Evolutionary conservation across 257 asterid species (phyloP), one percentile per base, ranked within the genome.

Genomic region (Thymus quinquecostatus): DNA sequence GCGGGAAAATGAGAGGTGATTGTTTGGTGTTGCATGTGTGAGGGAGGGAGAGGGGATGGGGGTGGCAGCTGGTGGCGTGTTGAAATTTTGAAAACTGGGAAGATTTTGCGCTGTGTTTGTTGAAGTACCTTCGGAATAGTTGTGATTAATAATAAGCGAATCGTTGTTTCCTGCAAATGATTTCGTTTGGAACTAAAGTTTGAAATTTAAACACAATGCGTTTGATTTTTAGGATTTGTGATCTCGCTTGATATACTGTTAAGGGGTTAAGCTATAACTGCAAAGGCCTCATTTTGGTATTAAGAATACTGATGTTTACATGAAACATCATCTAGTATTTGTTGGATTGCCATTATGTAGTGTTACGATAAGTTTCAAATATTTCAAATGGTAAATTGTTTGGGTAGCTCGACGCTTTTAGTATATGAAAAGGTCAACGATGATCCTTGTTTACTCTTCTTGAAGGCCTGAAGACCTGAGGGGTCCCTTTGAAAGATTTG

Each of bases 401-500:
- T 33, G 10, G 5, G 1, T 32, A 10, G 43, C 28, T 33, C 1
- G 11, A 38, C 5, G n/a, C n/a, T 34, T 36, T 13, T n/a, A 40
- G 36, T 10, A 38, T 60, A 40, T 8, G 14, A 14, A 38, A 14
- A 14, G 12, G 51, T 41, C 21, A 41, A 4, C 1, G 68, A 21
- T 40, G 34, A 8, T 38, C 12, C 41, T 21, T 3, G 1, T 61
- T 9, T 62, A 3, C 68, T 9, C 14, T 61, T 40, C 5, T 38
- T 62, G 51, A 40, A 40, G 68, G 87, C 90, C 92, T 1, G 98
- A 93, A 77, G 97, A 93, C 80, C 86, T 93, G 51, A 84, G 96
- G 86, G 83, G 56, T 61, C 96, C 92, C 66, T 93, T 93, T 81
- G 97, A 93, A 78, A 87, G 84, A 64, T 93, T 82, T 78, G 98